Base-by-base conservation (phyloP, 129 eudicot genomes). In the Deinandra increscens region DNA sequence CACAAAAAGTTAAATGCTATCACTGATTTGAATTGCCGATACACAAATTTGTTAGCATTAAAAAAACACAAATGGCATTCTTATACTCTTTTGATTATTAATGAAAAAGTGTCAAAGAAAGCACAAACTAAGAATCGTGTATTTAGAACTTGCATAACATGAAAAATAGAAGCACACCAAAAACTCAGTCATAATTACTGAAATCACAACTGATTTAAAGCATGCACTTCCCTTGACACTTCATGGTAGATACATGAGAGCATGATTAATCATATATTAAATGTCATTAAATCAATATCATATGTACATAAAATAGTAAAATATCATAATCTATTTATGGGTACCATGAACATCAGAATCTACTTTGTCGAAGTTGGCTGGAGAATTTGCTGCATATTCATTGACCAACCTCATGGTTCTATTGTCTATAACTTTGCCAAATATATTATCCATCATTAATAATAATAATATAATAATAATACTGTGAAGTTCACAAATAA, bases 261-360 rank as follows among this genome's bases (percentile, higher is more conserved):
- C 41, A 38, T 54, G 18, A 42, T 58, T 42, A 31, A 59, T 12
- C 58, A 71, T 31, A 56, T 15, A 70, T 31, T 2, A 7, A n/a
- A 42, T 74, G 36, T 11, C 23, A 53, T 23, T 73, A 18, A 36
- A 20, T 22, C 72, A 49, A 51, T 18, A 50, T 37, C 13, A 19
- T 18, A 17, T 20, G 14, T 15, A 26, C 58, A 66, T 26, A 42
- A 39, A 63, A 41, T n/a, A n/a, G n/a, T 31, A 29, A 29, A 68
- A 36, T 69, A 11, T 56, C 56, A 55, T 17, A 55, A 58, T 26
- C 23, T 56, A 38, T 49, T 74, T 65, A 15, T 26, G 58, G 49
- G 76, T 89, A 94, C 99, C 99, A 48, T 96, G 95, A 61, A 88
- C 78, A 60, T 69, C 78, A 34, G 85, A 62, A 74, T 93, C 99